These are phyloP conservation scores for Micromonas pusilla DNA, from an alignment of 139 green algal species.

Conservation along the genomic window DNA sequence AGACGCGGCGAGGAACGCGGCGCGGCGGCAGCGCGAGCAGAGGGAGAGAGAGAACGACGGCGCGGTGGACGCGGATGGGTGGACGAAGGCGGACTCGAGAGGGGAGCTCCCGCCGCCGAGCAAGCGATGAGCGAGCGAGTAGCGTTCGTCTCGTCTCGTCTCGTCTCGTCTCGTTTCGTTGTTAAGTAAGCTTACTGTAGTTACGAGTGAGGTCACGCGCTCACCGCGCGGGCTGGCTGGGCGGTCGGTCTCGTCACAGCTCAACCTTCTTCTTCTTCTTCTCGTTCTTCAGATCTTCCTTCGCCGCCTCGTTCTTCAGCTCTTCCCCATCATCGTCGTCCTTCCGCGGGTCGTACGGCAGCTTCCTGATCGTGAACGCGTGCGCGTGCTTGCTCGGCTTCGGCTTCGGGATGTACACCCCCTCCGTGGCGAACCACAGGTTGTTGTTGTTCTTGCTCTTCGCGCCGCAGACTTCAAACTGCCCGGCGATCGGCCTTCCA, in stretches of 20 bases:
- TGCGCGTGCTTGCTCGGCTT: not conserved
- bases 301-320: not conserved
- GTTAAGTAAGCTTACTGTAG: too few species aligned
- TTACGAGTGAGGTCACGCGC: too few species aligned
- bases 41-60: not conserved
- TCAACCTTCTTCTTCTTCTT: slow-evolving; percentile 20
- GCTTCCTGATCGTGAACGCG: too few species aligned
- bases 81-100: not conserved
- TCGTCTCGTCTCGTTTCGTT: too few species aligned
- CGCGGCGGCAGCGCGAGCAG: not conserved
- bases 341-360: too few species aligned
- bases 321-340: too few species aligned
- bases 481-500: slow-evolving; percentile 68
- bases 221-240: too few species aligned
- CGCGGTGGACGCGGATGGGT: not conserved
- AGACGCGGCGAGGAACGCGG: not conserved
- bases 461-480: slow-evolving; percentile 60
- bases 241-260: not conserved
- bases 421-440: slow-evolving; percentile 70
- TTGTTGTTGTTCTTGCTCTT: slow-evolving; percentile 40
- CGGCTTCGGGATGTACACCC: slow-evolving; percentile 60
- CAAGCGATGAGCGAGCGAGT: too few species aligned
- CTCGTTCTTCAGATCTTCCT: slow-evolving; percentile 1
- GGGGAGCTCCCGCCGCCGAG: not conserved
- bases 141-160: too few species aligned